Evolutionary conservation across 2,329 filamentous ascomycete species (phyloP), one percentile per base, ranked within the genome.

Genomic region (Paraphoma chrysanthemicola): DNA sequence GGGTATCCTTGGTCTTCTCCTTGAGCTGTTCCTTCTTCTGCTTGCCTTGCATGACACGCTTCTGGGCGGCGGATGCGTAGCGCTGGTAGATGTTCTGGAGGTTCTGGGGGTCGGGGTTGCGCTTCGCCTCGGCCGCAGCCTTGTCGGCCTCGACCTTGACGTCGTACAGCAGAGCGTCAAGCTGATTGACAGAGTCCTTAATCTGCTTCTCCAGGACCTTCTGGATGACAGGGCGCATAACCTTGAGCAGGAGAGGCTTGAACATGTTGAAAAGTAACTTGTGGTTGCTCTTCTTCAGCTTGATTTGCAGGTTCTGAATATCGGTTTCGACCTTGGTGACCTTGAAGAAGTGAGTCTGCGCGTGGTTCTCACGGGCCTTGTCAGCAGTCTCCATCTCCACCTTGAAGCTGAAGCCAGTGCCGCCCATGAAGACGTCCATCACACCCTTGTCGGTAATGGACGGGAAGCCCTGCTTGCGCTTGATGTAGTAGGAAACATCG

Each of bases 401-500:
- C 78, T 93, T 93, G 85, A 98, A 97, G 70, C 90, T 90, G 76
- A 99, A 89, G 36, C 95, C 95, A 43, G 90, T 86, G 31, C 93
- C 95, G 28, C 90, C 91, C 52, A 99, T 86, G 72, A 93, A 87
- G 69, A 99, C 88, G 74, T 98, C 93, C 79, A 90, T 88, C 31
- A 98, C 84, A 81, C 95, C 95, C 44, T 87, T 90, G 74, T 99
- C 95, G 16, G 87, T 93, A 75, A 98, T 83, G 12, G 88, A 85
- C 3, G 93, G 94, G 83, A 97, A 97, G 8, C 95, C 94, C 70
- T 93, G 82, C 86, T 99, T 98, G 80, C 90, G 91, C 82, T 95
- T 95, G 79, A 99, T 84, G 78, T 98, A 93, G 84, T 93, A 98
- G 77, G 91, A 92, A 60, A 99, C 92, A 53, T 77, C 74, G 31